Percentiles rank a stretch among this genome's conserved stretches.
Evolutionary conservation across 2,329 filamentous ascomycete species (phyloP).

Genomic region (Celoporthe dispersa): DNA sequence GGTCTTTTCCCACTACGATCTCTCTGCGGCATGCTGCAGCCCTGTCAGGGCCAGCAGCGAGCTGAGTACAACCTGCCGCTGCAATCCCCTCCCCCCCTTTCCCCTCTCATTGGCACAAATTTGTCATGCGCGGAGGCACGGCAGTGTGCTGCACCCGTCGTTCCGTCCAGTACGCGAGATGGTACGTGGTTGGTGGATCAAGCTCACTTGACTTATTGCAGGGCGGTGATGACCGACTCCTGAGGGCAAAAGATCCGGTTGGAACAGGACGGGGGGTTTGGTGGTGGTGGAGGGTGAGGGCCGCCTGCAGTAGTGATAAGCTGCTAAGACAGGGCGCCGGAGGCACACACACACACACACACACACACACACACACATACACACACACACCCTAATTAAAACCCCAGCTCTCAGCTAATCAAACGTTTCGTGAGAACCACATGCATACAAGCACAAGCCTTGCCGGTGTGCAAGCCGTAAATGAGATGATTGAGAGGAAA

Average conservation of each 20-base stretch:
- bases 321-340: not conserved
- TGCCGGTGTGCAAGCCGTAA: not conserved
- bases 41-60: not conserved
- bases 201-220: not conserved
- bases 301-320: slow-evolving; percentile 7
- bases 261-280: not conserved
- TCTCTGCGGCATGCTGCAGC: not conserved
- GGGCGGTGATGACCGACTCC: slow-evolving; percentile 12
- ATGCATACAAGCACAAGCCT: not conserved
- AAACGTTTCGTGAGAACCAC: not conserved
- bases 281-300: not conserved
- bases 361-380: no score
- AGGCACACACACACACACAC: not conserved
- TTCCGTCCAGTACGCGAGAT: not conserved
- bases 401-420: not conserved
- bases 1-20: not conserved
- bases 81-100: no score
- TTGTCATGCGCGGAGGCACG: slow-evolving; percentile 11
- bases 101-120: slow-evolving; percentile 10
- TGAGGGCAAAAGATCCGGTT: slow-evolving; percentile 9
- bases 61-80: not conserved
- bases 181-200: slow-evolving; percentile 9
- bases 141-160: slow-evolving; percentile 4
- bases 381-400: not conserved
- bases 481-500: not conserved